These are phyloP conservation scores for Wickerhamomyces sp. DNA, from an alignment of 1,139 yeast species.

Conservation along the genomic window DNA sequence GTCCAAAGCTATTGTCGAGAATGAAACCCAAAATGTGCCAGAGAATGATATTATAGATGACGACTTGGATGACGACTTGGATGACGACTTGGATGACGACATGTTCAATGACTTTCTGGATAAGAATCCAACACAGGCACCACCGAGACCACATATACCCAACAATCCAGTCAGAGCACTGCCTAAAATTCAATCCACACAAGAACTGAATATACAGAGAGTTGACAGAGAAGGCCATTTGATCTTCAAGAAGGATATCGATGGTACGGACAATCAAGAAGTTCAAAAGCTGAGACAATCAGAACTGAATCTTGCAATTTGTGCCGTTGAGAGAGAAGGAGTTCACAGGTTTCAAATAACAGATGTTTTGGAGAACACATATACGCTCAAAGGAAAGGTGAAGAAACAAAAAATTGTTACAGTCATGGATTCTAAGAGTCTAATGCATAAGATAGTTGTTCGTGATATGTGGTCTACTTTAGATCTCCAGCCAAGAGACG, in stretches of 20 bases:
- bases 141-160: background rate
- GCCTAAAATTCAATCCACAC: constrained; percentile 12
- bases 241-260: constrained; percentile 29
- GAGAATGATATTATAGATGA: constrained; percentile 1
- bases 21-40: too few relatives aligned
- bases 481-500: constrained; percentile 41
- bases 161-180: background rate
- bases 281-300: constrained; percentile 12
- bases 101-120: constrained; percentile 4
- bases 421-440: constrained; percentile 35
- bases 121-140: constrained; percentile 1
- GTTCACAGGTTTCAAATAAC: constrained; percentile 47
- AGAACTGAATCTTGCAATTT: constrained; percentile 31
- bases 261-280: constrained; percentile 23
- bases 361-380: constrained; percentile 32
- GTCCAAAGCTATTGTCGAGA: too few relatives aligned
- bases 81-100: constrained; percentile 9
- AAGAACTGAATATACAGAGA: constrained; percentile 16
- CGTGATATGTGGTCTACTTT: constrained; percentile 46
- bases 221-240: constrained; percentile 27
- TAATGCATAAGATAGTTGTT: constrained; percentile 37
- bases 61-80: constrained; percentile 1
- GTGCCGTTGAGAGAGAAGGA: constrained; percentile 41
- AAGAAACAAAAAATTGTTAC: constrained; percentile 45
- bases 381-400: constrained; percentile 27